Conservation (phyloP, 768 basidiomycete genomes). For the Naematelia encephala region DNA sequence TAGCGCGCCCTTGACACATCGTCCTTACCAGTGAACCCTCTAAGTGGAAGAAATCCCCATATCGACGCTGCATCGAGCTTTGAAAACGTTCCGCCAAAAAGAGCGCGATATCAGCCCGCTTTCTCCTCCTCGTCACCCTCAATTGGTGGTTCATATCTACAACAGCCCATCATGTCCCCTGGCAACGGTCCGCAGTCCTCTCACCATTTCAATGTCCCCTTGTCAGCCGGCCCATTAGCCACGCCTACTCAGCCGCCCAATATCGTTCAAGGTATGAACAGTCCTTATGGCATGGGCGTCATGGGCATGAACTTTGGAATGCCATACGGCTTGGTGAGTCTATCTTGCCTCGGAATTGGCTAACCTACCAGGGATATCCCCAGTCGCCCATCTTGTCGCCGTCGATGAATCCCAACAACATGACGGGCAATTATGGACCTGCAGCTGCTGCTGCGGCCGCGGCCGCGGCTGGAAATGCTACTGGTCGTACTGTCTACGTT, state of each 20-base stretch:
- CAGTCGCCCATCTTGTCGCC: constrained; percentile 29
- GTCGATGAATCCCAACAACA: constrained; percentile 49
- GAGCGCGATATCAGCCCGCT: constrained; percentile 16
- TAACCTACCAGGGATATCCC: constrained; percentile 14
- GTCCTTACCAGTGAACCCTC: constrained; percentile 33
- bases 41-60: constrained; percentile 31
- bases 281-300: not conserved
- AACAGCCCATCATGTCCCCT: not conserved
- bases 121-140: not conserved
- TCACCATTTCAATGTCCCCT: not conserved
- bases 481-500: constrained; percentile 90
- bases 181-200: not conserved
- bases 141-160: not conserved
- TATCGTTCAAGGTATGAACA: not conserved
- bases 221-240: not conserved
- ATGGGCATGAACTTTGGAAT: constrained; percentile 17
- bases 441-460: constrained; percentile 78
- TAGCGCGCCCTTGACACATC: constrained; percentile 39
- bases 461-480: constrained; percentile 56
- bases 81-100: constrained; percentile 28
- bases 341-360: not conserved
- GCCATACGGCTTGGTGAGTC: constrained; percentile 1
- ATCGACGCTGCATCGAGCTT: constrained; percentile 20
- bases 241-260: not conserved
- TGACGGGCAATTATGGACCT: constrained; percentile 67